A percentile compares a stretch with the other conserved stretches of the same genome.
Conservation (phyloP, 306 rosid genomes). For the Trifolium dubium region DNA sequence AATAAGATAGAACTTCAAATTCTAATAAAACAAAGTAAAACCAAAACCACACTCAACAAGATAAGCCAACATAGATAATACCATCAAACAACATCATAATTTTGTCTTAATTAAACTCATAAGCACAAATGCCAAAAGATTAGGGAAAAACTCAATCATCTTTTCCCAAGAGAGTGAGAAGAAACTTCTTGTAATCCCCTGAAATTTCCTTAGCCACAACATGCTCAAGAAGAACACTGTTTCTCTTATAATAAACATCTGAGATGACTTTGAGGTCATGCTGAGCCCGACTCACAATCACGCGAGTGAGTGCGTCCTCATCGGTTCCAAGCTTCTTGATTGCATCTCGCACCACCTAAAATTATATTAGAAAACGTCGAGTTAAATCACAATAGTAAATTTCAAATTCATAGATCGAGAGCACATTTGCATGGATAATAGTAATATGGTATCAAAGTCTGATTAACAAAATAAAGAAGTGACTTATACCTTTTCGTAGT, state of each 20-base stretch:
- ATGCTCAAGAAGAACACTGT: conserved; percentile 59
- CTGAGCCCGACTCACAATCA: conserved; percentile 73
- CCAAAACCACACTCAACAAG: conserved; percentile 30
- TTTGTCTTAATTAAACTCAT: conserved; percentile 18
- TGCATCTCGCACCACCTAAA: conserved; percentile 63
- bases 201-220: conserved; percentile 69
- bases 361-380: not conserved
- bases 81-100: not conserved
- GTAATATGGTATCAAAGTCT: not conserved
- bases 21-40: conserved; percentile 34
- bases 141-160: conserved; percentile 19
- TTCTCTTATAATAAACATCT: conserved; percentile 64
- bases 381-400: not conserved
- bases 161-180: conserved; percentile 48
- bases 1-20: conserved; percentile 2
- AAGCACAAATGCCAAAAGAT: conserved; percentile 11
- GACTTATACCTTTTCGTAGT: conserved; percentile 70
- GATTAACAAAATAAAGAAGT: not conserved
- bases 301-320: conserved; percentile 80
- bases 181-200: conserved; percentile 46
- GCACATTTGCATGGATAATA: too few species aligned
- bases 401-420: too few species aligned
- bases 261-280: conserved; percentile 56
- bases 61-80: conserved; percentile 3
- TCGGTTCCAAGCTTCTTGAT: conserved; percentile 64